Percentiles rank a stretch among this genome's conserved stretches.
Evolutionary conservation across 306 rosid species (phyloP).

Genomic region (Glycine tomentella): DNA sequence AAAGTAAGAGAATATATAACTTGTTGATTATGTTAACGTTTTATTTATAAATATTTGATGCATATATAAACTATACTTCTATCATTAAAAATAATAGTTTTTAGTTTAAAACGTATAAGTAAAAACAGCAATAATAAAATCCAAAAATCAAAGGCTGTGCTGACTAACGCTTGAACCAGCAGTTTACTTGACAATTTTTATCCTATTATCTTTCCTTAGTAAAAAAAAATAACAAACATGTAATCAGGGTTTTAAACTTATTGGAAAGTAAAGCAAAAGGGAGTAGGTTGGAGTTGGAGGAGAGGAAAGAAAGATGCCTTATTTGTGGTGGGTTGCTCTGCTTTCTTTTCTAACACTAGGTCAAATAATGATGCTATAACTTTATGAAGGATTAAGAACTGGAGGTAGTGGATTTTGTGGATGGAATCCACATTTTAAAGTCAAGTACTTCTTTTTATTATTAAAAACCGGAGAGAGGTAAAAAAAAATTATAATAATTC

Average conservation of each 20-base stretch:
- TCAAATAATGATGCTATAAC: constrained; percentile 37
- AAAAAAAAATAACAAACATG: not conserved
- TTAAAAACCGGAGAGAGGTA: too few relatives aligned
- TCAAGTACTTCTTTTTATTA: not conserved
- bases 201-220: not conserved
- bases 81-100: not conserved
- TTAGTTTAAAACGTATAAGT: not conserved
- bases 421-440: constrained; percentile 14
- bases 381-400: not conserved
- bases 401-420: constrained; percentile 8
- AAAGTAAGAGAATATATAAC: not conserved
- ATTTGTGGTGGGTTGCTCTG: constrained; percentile 25
- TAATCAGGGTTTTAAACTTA: not conserved
- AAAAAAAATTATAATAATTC: too few relatives aligned
- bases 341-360: constrained; percentile 6
- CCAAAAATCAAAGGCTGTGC: not conserved
- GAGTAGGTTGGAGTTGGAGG: not conserved
- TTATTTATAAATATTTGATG: not conserved
- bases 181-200: too few relatives aligned
- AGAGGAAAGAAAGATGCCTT: constrained; percentile 25
- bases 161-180: too few relatives aligned
- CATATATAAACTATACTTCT: not conserved
- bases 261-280: not conserved
- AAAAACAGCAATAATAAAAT: not conserved
- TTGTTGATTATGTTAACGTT: not conserved